Percentiles rank a stretch among this genome's conserved stretches.
Conservation (phyloP, 192 early-diverging fungal species). For the Coemansia sp. region DNA sequence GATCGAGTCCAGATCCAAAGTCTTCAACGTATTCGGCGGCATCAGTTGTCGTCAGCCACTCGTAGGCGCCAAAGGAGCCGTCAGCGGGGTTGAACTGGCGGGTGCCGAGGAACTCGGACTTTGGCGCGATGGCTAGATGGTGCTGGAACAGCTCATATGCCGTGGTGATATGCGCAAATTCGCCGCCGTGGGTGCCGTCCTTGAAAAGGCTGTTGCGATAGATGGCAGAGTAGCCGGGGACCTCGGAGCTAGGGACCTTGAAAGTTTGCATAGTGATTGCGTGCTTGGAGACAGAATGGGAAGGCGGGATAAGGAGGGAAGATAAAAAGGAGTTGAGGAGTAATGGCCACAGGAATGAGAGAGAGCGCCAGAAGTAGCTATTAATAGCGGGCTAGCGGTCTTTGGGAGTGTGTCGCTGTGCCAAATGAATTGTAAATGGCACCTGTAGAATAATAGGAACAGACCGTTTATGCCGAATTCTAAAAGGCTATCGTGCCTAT, state of each 20-base stretch:
- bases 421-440: too few species aligned
- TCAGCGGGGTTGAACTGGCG: slow-evolving; percentile 15
- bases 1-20: slow-evolving; percentile 63
- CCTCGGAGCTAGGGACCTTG: slow-evolving; percentile 38
- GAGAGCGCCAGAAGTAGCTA: too few species aligned
- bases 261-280: slow-evolving; percentile 48
- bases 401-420: too few species aligned
- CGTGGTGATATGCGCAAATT: slow-evolving; percentile 31
- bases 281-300: not conserved
- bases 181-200: slow-evolving; percentile 31
- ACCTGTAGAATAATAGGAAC: too few species aligned
- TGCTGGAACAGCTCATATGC: slow-evolving; percentile 35
- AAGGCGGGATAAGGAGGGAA: not conserved
- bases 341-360: too few species aligned
- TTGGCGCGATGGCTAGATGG: slow-evolving; percentile 45
- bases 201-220: slow-evolving; percentile 8
- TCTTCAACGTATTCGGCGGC: slow-evolving; percentile 64
- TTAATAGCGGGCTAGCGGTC: too few species aligned
- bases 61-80: slow-evolving; percentile 22
- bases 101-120: slow-evolving; percentile 31
- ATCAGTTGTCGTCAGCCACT: slow-evolving; percentile 62
- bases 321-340: too few species aligned
- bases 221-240: slow-evolving; percentile 32
- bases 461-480: too few species aligned
- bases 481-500: too few species aligned